Conservation (phyloP, 2,329 filamentous ascomycete species). For the Pyrenophora tritici-repentis region DNA sequence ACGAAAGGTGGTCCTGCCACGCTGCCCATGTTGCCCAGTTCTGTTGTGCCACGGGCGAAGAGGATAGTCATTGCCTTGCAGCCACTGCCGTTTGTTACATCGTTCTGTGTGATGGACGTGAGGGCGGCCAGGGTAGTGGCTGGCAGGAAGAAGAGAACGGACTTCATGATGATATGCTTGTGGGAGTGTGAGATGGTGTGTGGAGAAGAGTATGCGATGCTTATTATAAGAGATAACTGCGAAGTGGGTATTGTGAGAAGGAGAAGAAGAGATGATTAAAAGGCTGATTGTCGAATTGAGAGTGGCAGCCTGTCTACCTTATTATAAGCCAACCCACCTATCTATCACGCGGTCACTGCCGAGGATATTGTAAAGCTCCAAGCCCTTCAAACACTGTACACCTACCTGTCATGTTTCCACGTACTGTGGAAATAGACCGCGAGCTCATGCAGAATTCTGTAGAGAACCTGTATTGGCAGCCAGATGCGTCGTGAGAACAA, state of each 20-base stretch:
- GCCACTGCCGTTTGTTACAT: slow-evolving; percentile 31
- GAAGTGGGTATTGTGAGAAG: background rate
- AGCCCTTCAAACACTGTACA: background rate
- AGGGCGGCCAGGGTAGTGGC: slow-evolving; percentile 25
- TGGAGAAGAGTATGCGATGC: background rate
- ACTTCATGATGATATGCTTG: slow-evolving; percentile 20
- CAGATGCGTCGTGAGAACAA: slow-evolving; percentile 3
- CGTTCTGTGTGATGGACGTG: slow-evolving; percentile 31
- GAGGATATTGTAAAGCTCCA: background rate
- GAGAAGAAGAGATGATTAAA: background rate
- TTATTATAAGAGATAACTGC: too few relatives aligned
- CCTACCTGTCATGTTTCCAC: slow-evolving; percentile 20
- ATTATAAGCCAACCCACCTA: background rate
- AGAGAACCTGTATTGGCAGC: slow-evolving; percentile 9
- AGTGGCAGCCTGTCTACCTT: background rate
- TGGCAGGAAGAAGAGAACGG: slow-evolving; percentile 14
- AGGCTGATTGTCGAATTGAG: background rate
- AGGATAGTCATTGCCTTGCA: slow-evolving; percentile 59
- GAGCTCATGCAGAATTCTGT: slow-evolving; percentile 21
- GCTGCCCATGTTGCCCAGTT: slow-evolving; percentile 58
- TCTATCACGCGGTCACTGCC: background rate
- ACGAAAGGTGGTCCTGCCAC: slow-evolving; percentile 59
- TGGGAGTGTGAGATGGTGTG: background rate
- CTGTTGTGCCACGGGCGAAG: slow-evolving; percentile 62
- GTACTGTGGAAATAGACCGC: slow-evolving; percentile 4